A percentile compares a stretch with the other conserved stretches of the same genome.
These are phyloP conservation scores for Protomyces inundatus DNA, from an alignment of 1,139 yeast species.

Conservation along the genomic window DNA sequence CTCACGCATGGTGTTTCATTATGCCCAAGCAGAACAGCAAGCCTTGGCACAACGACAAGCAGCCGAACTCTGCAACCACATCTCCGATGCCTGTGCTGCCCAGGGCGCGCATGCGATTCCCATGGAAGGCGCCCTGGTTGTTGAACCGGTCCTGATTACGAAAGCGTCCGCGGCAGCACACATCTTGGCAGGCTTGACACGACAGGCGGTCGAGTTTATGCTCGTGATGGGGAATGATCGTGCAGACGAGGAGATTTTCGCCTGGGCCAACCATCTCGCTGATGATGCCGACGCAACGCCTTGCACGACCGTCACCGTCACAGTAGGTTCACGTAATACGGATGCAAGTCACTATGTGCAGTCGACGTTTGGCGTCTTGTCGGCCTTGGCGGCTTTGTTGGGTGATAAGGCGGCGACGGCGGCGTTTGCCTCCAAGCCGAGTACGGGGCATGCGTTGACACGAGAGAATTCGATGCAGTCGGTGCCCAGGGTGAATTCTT, in stretches of 20 bases:
- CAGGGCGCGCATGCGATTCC: slow-evolving; percentile 74
- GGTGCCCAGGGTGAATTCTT: no score
- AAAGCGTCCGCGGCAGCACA: slow-evolving; percentile 53
- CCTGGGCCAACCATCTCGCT: slow-evolving; percentile 46
- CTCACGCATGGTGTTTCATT: slow-evolving; percentile 67
- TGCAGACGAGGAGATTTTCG: slow-evolving; percentile 64
- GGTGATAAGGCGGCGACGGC: neutral
- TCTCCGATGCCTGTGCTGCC: slow-evolving; percentile 64
- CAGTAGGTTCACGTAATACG: slow-evolving; percentile 18
- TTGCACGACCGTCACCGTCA: slow-evolving; percentile 3
- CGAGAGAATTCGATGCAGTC: neutral
- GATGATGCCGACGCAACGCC: slow-evolving; percentile 15
- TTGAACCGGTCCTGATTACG: slow-evolving; percentile 49
- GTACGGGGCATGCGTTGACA: neutral
- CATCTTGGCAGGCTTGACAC: slow-evolving; percentile 8
- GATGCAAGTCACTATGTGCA: slow-evolving; percentile 17
- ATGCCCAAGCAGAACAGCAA: slow-evolving; percentile 64
- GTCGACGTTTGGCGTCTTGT: slow-evolving; percentile 20
- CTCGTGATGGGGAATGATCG: slow-evolving; percentile 41
- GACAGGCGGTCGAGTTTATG: slow-evolving; percentile 17
- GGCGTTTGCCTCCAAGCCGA: neutral
- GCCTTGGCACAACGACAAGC: slow-evolving; percentile 62
- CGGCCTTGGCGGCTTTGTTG: slow-evolving; percentile 1
- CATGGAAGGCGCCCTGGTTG: slow-evolving; percentile 63
- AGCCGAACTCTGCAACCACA: slow-evolving; percentile 82